These are phyloP conservation scores for Phialocephala sp. DNA, from an alignment of 2,329 filamentous ascomycete genomes.

Conservation along the genomic window DNA sequence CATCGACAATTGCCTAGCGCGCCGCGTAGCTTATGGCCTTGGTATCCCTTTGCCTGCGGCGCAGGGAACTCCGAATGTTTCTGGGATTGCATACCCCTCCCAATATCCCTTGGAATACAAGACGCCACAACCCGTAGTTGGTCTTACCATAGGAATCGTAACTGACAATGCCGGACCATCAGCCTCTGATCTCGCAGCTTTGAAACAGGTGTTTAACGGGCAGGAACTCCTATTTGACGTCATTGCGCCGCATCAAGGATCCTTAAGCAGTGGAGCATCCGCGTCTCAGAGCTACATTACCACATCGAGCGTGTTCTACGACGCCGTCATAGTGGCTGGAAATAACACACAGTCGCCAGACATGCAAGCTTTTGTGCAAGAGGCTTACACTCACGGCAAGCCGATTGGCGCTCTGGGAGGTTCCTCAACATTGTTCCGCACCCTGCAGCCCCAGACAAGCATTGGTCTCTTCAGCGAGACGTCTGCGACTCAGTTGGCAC, in stretches of 20 bases:
- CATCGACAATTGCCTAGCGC: constrained; percentile 6
- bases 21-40: neutral
- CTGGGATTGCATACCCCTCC: neutral
- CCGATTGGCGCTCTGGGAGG: constrained; percentile 2
- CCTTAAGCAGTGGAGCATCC: neutral
- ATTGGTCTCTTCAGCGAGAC: constrained; percentile 1
- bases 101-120: constrained; percentile 4
- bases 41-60: neutral
- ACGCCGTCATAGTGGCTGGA: neutral
- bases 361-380: neutral
- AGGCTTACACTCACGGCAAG: constrained; percentile 4
- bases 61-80: constrained; percentile 1
- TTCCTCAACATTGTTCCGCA: neutral
- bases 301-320: constrained; percentile 4
- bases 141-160: neutral
- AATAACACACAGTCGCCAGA: neutral
- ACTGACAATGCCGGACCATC: neutral
- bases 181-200: neutral
- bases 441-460: neutral
- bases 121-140: constrained; percentile 1
- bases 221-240: constrained; percentile 2
- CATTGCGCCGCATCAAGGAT: neutral
- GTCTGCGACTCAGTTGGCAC: neutral
- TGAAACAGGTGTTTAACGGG: constrained; percentile 2
- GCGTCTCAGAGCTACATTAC: constrained; percentile 5